Evolutionary conservation across 1,139 yeast species (phyloP), one percentile per base, ranked within the genome.

Genomic region (Lodderomyces jiufengensis): DNA sequence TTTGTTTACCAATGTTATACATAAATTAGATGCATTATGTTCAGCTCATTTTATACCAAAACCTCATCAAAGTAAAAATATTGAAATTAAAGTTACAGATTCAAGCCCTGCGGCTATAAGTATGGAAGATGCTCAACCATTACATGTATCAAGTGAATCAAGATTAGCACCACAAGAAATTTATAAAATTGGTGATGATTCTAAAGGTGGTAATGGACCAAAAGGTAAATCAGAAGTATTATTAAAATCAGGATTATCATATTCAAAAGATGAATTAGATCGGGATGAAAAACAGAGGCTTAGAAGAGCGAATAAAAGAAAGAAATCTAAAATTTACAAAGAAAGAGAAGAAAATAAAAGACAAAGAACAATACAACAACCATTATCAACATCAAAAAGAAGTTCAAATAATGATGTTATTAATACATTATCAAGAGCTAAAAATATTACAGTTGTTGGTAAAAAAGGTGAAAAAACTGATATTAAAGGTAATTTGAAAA

Each of bases 41-140:
- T 87, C 97, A 8, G 95, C 97, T 49, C 95, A 88, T 57, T 92
- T 84, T 64, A 77, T 88, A 37, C 98, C 98, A 38, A 86, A 84
- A 58, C 96, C 96, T 11, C 80, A 86, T 39, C 81, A 84, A 55
- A 57, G 53, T 44, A 84, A 86, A 49, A 63, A 81, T 18, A 66
- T 90, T 45, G 90, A 85, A 41, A 80, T 92, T 52, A 87, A 82
- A 54, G 87, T 90, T 27, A 55, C 57, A 22, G 70, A 63, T 38
- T 52, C 51, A 30, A 43, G 45, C 12, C 79, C 82, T 44, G 81
- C 95, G 2, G 76, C 95, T 2, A 82, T 92, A 36, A 57, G 82
- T 5, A 86, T 90, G 95, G 98, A 92, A 62, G 98, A 92, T 54
- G 94, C 97, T 1, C 97, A 90, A 61, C 98, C 98, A 32, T 70